phyloP scores from a whole-genome alignment of 495 filamentous ascomycete genomes.

The Neurospora sp. region DNA sequence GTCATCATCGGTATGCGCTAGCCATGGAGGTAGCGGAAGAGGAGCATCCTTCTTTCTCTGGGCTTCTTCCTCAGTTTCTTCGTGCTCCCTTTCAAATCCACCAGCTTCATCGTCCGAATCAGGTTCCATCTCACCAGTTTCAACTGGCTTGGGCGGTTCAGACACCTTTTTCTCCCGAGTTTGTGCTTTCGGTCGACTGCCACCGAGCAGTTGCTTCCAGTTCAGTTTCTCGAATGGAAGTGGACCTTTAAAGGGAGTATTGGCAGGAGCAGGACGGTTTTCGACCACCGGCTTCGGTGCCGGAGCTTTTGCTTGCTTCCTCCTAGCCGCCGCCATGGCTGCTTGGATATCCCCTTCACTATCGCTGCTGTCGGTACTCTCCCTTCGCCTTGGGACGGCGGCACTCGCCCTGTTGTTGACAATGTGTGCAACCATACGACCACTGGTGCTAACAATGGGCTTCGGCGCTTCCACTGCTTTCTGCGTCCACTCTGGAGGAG shows the following conservation, averaged over 20 bases:
- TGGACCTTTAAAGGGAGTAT: conserved; percentile 61
- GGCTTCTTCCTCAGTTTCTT: neutral
- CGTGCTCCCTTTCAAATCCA: conserved; percentile 42
- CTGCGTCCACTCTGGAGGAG: conserved; percentile 44
- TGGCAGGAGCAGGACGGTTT: conserved; percentile 22
- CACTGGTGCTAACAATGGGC: conserved; percentile 41
- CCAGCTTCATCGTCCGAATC: conserved; percentile 49
- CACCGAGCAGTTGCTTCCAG: conserved; percentile 46
- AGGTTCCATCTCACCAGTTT: conserved; percentile 18
- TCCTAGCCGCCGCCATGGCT: conserved; percentile 42
- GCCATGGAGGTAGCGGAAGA: conserved; percentile 77
- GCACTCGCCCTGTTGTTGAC: conserved; percentile 52
- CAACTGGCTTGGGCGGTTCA: conserved; percentile 5
- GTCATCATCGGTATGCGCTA: conserved; percentile 43
- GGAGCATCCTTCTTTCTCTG: conserved; percentile 42
- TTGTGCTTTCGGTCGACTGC: conserved; percentile 32
- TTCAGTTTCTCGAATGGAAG: conserved; percentile 83
- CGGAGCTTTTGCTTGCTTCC: conserved; percentile 24
- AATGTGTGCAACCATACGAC: conserved; percentile 49
- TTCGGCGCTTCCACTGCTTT: conserved; percentile 41
- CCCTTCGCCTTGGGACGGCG: conserved; percentile 36
- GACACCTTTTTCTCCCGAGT: conserved; percentile 11
- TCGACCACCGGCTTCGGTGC: conserved; percentile 13
- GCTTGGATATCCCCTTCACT: conserved; percentile 54
- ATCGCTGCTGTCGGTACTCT: conserved; percentile 41